Percentiles rank a stretch among this genome's conserved stretches.
Conservation (phyloP, 306 rosid genomes). For the Albizia julibrissin region DNA sequence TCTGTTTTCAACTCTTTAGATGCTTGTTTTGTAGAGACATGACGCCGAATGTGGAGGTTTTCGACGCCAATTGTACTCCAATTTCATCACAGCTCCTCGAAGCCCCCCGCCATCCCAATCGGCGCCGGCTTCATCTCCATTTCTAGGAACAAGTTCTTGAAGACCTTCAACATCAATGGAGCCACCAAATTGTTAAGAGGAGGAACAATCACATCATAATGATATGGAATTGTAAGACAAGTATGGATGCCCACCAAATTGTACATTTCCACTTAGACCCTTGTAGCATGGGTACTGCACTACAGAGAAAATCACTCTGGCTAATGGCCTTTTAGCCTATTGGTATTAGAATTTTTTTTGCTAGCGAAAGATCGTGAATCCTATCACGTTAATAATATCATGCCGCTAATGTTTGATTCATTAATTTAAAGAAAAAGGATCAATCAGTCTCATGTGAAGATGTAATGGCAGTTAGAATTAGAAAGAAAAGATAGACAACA, state of each 20-base stretch:
- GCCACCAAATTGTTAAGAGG: conserved; percentile 31
- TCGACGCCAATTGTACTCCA: conserved; percentile 43
- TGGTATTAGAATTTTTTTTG: no score
- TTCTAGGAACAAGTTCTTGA: conserved; percentile 48
- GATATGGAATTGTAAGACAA: not conserved
- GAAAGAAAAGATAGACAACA: conserved; percentile 11
- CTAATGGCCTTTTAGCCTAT: conserved; percentile 3
- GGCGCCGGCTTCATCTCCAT: conserved; percentile 52
- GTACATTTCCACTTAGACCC: not conserved
- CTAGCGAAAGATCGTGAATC: no score
- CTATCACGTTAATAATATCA: no score
- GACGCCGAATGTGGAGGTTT: conserved; percentile 74
- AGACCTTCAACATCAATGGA: conserved; percentile 65
- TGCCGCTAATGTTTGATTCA: no score
- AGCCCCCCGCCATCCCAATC: conserved; percentile 41
- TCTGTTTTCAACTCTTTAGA: not conserved
- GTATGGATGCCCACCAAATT: conserved; percentile 1
- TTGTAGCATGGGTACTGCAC: no score
- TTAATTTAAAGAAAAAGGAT: no score
- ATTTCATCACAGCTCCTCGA: conserved; percentile 41
- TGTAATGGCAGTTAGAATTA: not conserved
- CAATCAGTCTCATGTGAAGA: no score
- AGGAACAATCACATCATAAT: not conserved
- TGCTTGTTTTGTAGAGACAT: conserved; percentile 38
- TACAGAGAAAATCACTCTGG: no score